phyloP scores from a whole-genome alignment of 2,329 filamentous ascomycete species.

The Monosporascus ibericus region DNA sequence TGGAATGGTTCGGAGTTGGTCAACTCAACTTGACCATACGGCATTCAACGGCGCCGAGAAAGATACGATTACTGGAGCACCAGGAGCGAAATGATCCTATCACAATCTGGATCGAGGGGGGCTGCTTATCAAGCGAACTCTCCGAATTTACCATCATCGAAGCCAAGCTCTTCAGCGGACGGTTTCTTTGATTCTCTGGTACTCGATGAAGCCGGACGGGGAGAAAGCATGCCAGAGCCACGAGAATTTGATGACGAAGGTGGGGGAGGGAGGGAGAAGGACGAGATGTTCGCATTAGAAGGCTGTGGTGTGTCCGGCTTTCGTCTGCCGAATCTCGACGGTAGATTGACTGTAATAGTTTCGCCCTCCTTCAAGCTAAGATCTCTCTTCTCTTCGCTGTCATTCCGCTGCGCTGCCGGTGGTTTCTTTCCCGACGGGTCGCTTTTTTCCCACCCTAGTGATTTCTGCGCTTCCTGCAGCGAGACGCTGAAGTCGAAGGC shows the following conservation, averaged over 20 bases:
- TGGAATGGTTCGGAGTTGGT: too few relatives aligned
- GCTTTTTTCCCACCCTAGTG: slow-evolving; percentile 53
- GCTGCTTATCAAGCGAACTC: slow-evolving; percentile 60
- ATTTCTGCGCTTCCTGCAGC: slow-evolving; percentile 70
- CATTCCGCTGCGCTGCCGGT: slow-evolving; percentile 29
- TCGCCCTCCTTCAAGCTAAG: slow-evolving; percentile 85
- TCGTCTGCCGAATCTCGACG: slow-evolving; percentile 49
- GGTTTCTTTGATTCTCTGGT: slow-evolving; percentile 51
- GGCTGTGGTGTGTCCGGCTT: slow-evolving; percentile 27
- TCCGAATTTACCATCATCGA: slow-evolving; percentile 83
- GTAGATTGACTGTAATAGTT: slow-evolving; percentile 78
- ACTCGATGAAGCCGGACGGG: slow-evolving; percentile 58
- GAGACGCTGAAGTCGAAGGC: slow-evolving; percentile 82
- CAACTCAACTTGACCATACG: too few relatives aligned
- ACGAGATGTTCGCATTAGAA: slow-evolving; percentile 31
- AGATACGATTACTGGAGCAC: too few relatives aligned
- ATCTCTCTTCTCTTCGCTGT: slow-evolving; percentile 57
- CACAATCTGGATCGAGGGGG: neutral
- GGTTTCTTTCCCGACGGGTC: slow-evolving; percentile 28
- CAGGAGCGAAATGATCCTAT: neutral
- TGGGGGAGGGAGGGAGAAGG: slow-evolving; percentile 72
- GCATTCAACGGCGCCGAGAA: too few relatives aligned
- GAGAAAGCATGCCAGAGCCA: slow-evolving; percentile 45
- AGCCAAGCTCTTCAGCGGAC: slow-evolving; percentile 62
- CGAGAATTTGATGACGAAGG: slow-evolving; percentile 37